phyloP scores from a whole-genome alignment of 352 stramenopile genomes.

The Globisporangium camurandrum region DNA sequence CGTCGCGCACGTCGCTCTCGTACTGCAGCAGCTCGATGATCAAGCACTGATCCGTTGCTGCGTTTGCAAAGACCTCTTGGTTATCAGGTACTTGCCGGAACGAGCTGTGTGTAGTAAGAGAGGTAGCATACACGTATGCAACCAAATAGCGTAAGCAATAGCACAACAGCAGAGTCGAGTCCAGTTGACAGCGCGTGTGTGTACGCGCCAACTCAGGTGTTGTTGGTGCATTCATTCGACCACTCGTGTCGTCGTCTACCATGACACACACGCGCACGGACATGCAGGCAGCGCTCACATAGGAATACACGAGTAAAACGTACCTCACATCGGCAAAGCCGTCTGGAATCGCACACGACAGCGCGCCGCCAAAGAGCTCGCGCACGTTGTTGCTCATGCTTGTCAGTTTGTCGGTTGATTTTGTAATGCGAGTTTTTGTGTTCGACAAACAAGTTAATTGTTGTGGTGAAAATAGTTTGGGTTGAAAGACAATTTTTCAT shows the following conservation, averaged over 20 bases:
- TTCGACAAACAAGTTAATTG: too few species aligned
- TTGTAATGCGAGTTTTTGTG: too few species aligned
- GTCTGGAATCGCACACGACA: constrained; percentile 64
- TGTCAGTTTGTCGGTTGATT: background rate
- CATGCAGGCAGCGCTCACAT: background rate
- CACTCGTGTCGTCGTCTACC: background rate
- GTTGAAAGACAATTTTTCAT: too few species aligned
- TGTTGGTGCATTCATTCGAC: too few species aligned
- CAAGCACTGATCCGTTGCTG: constrained; percentile 68
- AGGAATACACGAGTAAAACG: background rate
- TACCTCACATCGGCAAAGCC: constrained; percentile 78
- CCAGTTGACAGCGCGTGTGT: background rate
- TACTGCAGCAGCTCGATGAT: constrained; percentile 80
- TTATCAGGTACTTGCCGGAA: constrained; percentile 86
- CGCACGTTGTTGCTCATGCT: background rate
- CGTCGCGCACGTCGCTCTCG: constrained; percentile 38
- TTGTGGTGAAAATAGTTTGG: too few species aligned
- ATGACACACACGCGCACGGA: background rate
- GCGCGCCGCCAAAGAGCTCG: constrained; percentile 56
- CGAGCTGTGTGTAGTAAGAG: too few species aligned
- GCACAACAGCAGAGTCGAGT: background rate
- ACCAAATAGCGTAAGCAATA: background rate
- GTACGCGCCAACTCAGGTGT: too few species aligned
- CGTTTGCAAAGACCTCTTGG: constrained; percentile 84
- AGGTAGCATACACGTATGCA: background rate